phyloP scores from a whole-genome alignment of 2,329 filamentous ascomycete species.

The Claviceps arundinis region DNA sequence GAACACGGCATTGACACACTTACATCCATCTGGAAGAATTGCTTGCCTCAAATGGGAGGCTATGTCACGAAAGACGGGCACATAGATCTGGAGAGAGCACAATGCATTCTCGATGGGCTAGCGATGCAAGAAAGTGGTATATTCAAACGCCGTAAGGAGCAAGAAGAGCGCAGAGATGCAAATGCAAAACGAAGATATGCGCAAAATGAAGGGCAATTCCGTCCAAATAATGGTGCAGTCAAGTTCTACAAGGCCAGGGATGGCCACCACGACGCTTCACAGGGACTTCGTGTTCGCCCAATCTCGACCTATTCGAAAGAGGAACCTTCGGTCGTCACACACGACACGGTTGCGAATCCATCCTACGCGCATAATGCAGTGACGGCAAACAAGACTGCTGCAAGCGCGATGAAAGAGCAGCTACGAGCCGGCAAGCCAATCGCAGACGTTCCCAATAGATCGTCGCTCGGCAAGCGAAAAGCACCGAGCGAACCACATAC shows the following conservation, averaged over 20 bases:
- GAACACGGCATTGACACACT: slow-evolving; percentile 95
- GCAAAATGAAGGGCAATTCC: slow-evolving; percentile 39
- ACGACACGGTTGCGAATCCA: slow-evolving; percentile 78
- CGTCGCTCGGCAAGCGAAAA: slow-evolving; percentile 61
- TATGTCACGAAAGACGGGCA: slow-evolving; percentile 93
- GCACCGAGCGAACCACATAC: slow-evolving; percentile 27
- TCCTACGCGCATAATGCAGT: slow-evolving; percentile 54
- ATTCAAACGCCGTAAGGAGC: slow-evolving; percentile 75
- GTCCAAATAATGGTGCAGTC: neutral
- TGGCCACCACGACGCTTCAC: slow-evolving; percentile 22
- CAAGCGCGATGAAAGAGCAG: slow-evolving; percentile 72
- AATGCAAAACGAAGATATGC: slow-evolving; percentile 66
- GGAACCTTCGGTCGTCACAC: slow-evolving; percentile 50
- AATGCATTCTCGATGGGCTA: slow-evolving; percentile 75
- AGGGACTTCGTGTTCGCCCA: slow-evolving; percentile 21
- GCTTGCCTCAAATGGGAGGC: slow-evolving; percentile 79
- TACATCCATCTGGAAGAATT: slow-evolving; percentile 94
- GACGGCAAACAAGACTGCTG: slow-evolving; percentile 84
- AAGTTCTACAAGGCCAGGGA: slow-evolving; percentile 11
- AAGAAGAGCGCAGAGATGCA: slow-evolving; percentile 71
- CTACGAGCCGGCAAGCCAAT: slow-evolving; percentile 37
- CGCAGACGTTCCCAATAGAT: slow-evolving; percentile 14
- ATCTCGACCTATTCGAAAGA: slow-evolving; percentile 40
- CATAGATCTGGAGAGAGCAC: slow-evolving; percentile 75
- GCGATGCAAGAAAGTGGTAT: slow-evolving; percentile 90